Percentiles rank a stretch among this genome's conserved stretches.
Conservation (phyloP, 805 yeast genomes). For the Cyberlindnera euphorbiae region DNA sequence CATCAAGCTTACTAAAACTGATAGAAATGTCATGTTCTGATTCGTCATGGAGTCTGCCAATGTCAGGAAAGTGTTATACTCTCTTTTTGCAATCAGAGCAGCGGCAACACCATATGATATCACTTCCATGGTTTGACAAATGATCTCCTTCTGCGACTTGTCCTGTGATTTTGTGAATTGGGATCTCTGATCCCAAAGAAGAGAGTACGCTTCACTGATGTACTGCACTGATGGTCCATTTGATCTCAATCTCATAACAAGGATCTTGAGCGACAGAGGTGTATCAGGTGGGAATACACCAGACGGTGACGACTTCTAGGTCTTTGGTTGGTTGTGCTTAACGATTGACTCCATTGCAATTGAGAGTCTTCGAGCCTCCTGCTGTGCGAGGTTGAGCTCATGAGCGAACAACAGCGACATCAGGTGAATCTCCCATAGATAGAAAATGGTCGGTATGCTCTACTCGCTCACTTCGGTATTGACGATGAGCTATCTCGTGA, state of each 20-base stretch:
- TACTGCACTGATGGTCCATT: conserved; percentile 18
- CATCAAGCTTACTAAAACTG: conserved; percentile 20
- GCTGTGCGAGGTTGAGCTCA: conserved; percentile 23
- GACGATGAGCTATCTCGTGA: conserved; percentile 8
- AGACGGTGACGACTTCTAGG: not conserved
- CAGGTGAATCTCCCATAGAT: conserved; percentile 25
- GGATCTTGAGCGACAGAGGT: conserved; percentile 20
- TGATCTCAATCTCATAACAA: conserved; percentile 23
- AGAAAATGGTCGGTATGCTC: conserved; percentile 3
- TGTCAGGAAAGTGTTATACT: conserved; percentile 24
- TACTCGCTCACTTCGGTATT: not conserved
- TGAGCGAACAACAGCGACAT: conserved; percentile 17
- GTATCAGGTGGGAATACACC: conserved; percentile 14
- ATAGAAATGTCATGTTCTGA: conserved; percentile 11
- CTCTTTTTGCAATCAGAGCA: conserved; percentile 26
- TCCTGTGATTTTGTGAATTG: not conserved
- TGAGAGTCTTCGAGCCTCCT: conserved; percentile 23
- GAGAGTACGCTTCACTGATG: conserved; percentile 13
- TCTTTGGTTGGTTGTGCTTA: conserved; percentile 1
- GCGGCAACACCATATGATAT: conserved; percentile 22
- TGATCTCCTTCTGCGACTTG: not conserved
- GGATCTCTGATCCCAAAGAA: conserved; percentile 16
- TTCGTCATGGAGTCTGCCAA: conserved; percentile 18
- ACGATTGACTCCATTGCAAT: conserved; percentile 17
- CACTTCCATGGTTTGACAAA: conserved; percentile 5